A percentile compares a stretch with the other conserved stretches of the same genome.
These are phyloP conservation scores for Gossypium rotundifolium DNA, from an alignment of 345 rosid species.

Conservation along the genomic window DNA sequence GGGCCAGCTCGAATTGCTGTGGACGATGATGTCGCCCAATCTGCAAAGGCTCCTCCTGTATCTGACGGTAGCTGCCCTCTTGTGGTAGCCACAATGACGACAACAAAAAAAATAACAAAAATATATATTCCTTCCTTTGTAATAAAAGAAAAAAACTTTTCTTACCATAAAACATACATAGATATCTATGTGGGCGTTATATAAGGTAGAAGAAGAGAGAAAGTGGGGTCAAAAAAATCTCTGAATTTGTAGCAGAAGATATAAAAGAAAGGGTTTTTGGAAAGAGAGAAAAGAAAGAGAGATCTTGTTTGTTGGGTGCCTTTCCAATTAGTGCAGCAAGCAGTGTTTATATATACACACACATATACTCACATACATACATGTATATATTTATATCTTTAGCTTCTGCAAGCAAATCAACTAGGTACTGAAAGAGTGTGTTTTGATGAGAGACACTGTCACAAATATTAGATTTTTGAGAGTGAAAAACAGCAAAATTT, in stretches of 20 bases:
- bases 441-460: too few relatives aligned
- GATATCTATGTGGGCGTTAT: slow-evolving; percentile 31
- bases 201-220: background rate
- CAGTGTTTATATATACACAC: too few relatives aligned
- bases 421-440: background rate
- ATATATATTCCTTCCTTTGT: background rate
- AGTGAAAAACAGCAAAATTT: too few relatives aligned
- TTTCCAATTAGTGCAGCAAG: too few relatives aligned
- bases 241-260: slow-evolving; percentile 27
- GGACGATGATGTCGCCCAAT: slow-evolving; percentile 63
- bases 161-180: background rate
- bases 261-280: slow-evolving; percentile 4
- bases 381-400: too few relatives aligned
- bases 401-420: too few relatives aligned
- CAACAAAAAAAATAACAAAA: background rate
- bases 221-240: slow-evolving; percentile 22
- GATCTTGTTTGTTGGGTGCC: background rate
- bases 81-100: slow-evolving; percentile 89
- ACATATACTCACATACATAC: too few relatives aligned
- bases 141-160: too few relatives aligned
- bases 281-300: background rate
- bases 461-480: background rate
- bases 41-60: slow-evolving; percentile 91
- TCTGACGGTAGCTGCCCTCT: slow-evolving; percentile 80
- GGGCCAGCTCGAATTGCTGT: slow-evolving; percentile 56